Base-by-base conservation (phyloP, 441 rosid genomes). In the Lepidium campestre region DNA sequence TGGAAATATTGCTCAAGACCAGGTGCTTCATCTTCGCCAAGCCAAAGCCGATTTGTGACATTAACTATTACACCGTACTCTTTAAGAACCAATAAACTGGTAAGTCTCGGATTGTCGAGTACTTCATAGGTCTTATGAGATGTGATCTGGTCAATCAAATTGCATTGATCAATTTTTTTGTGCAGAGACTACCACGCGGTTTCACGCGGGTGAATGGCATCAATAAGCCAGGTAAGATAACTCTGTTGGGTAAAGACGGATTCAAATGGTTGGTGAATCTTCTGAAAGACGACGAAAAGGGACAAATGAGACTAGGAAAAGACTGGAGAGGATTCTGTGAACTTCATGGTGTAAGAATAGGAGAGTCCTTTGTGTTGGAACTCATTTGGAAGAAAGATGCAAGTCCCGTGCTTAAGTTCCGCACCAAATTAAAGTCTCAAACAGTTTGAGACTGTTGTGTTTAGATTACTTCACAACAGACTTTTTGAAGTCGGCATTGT, bases 241-340 rank as follows among this genome's bases (percentile, higher is more conserved):
- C 37, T 55, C 15, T 62, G 34, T 5, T 63, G 64, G 70, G 65
- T 37, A 29, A 15, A 37, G 64, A 56, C 2, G 58, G 75, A 46
- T 27, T 39, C 14, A n/a, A 48, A 0, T 2, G 52, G 58, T 11
- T 31, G 27, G 58, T 37, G 58, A 10, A 1, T 46, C 52, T 71
- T 39, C 10, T 42, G 27, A 45, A 20, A 29, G 65, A 55, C 11
- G 15, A 14, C 14, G 15, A 9, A 10, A 0, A 4, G 2, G 36
- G 69, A 56, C 20, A 15, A 55, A 10, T 56, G 75, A 46, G 70
- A 36, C 14, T 71, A 47, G 70, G 70, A 71, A 56, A n/a, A 13
- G 58, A 17, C 64, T 63, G 75, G 70, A 71, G 12, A 47, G 53
- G 41, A 14, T 71, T 71, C 27, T 63, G 52, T 31, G 13, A 63